A percentile compares a stretch with the other conserved stretches of the same genome.
phyloP scores from a whole-genome alignment of 2,329 filamentous ascomycete species.

The Penicillium concentricum region DNA sequence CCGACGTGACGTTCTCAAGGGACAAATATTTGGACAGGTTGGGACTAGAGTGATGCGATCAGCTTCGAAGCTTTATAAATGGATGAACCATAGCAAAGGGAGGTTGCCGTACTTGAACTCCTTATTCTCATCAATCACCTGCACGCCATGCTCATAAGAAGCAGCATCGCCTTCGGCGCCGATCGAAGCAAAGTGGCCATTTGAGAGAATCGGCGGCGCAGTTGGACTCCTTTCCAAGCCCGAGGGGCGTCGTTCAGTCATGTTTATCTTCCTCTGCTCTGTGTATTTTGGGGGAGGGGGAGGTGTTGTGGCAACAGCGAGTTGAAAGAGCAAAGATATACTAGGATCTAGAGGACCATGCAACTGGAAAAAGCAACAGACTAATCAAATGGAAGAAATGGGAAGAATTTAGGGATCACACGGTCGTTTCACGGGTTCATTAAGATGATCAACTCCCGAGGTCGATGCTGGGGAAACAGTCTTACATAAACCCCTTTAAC shows the following conservation, averaged over 20 bases:
- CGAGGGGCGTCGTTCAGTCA: slow-evolving; percentile 25
- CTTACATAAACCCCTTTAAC: slow-evolving; percentile 22
- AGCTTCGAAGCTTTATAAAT: slow-evolving; percentile 5
- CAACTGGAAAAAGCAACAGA: slow-evolving; percentile 13
- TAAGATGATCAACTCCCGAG: slow-evolving; percentile 16
- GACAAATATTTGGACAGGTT: slow-evolving; percentile 80
- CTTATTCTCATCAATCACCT: slow-evolving; percentile 95
- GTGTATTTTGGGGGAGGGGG: background rate
- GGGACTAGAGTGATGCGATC: slow-evolving; percentile 51
- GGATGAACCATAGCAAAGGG: background rate
- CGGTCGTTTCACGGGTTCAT: slow-evolving; percentile 18
- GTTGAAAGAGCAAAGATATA: slow-evolving; percentile 10
- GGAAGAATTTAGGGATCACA: slow-evolving; percentile 13
- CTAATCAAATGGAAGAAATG: slow-evolving; percentile 2
- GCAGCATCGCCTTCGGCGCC: slow-evolving; percentile 39
- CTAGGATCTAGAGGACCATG: slow-evolving; percentile 14
- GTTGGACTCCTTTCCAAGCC: slow-evolving; percentile 31
- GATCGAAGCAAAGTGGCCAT: slow-evolving; percentile 48
- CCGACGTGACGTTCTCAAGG: slow-evolving; percentile 73
- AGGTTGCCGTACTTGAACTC: slow-evolving; percentile 76
- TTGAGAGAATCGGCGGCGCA: slow-evolving; percentile 41
- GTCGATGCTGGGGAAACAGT: slow-evolving; percentile 18
- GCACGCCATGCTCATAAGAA: slow-evolving; percentile 84
- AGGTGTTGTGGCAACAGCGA: slow-evolving; percentile 14
- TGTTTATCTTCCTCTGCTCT: slow-evolving; percentile 14